A percentile compares a stretch with the other conserved stretches of the same genome.
phyloP scores from a whole-genome alignment of 2,329 filamentous ascomycete genomes.

The Trichophyton schoenleinii region DNA sequence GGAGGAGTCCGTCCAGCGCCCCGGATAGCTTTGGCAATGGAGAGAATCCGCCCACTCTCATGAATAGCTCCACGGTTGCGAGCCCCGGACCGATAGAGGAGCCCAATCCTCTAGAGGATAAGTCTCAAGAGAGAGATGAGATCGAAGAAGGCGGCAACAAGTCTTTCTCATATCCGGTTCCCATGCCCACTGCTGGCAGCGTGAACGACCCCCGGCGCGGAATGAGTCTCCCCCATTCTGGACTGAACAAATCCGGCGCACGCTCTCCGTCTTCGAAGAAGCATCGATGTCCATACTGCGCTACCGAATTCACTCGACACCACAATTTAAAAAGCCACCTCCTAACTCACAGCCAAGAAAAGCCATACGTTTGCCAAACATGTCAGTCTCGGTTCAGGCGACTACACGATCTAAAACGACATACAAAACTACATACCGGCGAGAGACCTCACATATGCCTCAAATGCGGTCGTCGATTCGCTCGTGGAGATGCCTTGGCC shows the following conservation, averaged over 20 bases:
- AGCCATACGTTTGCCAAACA: slow-evolving; percentile 88
- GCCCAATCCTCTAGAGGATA: slow-evolving; percentile 30
- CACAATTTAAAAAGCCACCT: slow-evolving; percentile 97
- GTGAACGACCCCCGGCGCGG: slow-evolving; percentile 43
- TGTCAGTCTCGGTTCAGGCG: slow-evolving; percentile 86
- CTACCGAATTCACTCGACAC: slow-evolving; percentile 91
- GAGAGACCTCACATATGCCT: slow-evolving; percentile 91
- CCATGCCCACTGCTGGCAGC: slow-evolving; percentile 34
- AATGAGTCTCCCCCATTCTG: slow-evolving; percentile 46
- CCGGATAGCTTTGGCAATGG: slow-evolving; percentile 37
- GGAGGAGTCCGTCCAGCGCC: slow-evolving; percentile 16
- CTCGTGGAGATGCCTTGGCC: slow-evolving; percentile 84
- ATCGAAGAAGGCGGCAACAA: slow-evolving; percentile 36
- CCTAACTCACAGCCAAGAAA: slow-evolving; percentile 95
- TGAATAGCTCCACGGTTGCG: slow-evolving; percentile 37
- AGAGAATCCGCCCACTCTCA: slow-evolving; percentile 40
- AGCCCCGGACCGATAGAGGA: slow-evolving; percentile 38
- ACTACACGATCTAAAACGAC: slow-evolving; percentile 87
- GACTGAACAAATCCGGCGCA: slow-evolving; percentile 44
- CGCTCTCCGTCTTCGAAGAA: slow-evolving; percentile 61
- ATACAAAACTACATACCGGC: slow-evolving; percentile 91
- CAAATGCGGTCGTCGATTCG: slow-evolving; percentile 90
- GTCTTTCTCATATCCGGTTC: slow-evolving; percentile 52
- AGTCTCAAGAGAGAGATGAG: slow-evolving; percentile 27
- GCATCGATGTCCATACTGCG: slow-evolving; percentile 92